Evolutionary conservation across 176 grass and related monocot species (phyloP), one percentile per base, ranked within the genome.

Genomic region (Lolium perenne): DNA sequence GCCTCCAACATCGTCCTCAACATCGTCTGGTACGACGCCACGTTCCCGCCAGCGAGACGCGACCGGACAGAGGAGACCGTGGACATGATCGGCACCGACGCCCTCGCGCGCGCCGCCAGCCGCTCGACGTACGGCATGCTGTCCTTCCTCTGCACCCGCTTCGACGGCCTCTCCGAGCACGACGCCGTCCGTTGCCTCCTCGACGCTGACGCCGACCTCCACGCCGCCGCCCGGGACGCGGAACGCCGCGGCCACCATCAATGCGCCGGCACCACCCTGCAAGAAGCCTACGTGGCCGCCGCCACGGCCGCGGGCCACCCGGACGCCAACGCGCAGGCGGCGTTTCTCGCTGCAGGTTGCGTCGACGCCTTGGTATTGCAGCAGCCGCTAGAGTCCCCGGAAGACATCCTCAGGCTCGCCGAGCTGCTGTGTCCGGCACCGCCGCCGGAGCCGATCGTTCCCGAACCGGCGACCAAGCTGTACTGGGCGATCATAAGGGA

Each of bases 131-230:
- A 40, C 65, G 65, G 35, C 65, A 8, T 38, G 8, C 32, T 69
- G 32, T 69, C 65, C 15, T 69, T 69, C 35, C 65, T 69, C 32
- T 69, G 65, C 65, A 69, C 65, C 65, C 65, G 16, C 65, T 69
- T 18, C 32, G 65, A 40, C 65, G 32, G 65, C 32, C 35, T 69
- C 65, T 69, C 32, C 7, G 65, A 69, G 65, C 65, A 40, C 35
- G 65, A 69, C 15, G 65, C 65, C 16, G 35, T 20, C 65, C 65
- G 65, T 17, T 69, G 16, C 65, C 65, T 69, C 65, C 65, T 69
- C 14, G 65, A 69, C 65, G 65, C 65, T 3, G 16, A 69, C 65
- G 65, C 65, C 65, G 16, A 69, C 32, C 0, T 69, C 65, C 65
- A 20, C 32, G 65, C 65, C 35, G 35, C 65, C 32, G 7, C 65